phyloP scores from a whole-genome alignment of 495 filamentous ascomycete species.

The Thozetella sp. region DNA sequence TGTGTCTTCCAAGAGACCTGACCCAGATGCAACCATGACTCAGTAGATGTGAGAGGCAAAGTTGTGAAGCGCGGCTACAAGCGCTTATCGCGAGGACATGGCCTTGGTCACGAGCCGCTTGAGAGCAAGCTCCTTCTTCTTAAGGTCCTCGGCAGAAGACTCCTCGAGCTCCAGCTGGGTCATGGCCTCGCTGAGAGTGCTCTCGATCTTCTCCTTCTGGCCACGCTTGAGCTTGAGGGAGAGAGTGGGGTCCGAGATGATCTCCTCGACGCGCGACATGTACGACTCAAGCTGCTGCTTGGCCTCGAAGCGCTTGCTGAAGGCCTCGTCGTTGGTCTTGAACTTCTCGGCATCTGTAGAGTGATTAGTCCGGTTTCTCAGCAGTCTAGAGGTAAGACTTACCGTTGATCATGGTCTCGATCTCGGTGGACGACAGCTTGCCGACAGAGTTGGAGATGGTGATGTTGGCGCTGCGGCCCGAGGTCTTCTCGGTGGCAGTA shows the following conservation, averaged over 20 bases:
- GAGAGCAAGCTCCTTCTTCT: slow-evolving; percentile 99
- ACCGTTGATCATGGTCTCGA: slow-evolving; percentile 96
- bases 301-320: slow-evolving; percentile 98
- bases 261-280: slow-evolving; percentile 98
- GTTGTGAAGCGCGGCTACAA: slow-evolving; percentile 24
- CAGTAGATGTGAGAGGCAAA: slow-evolving; percentile 25
- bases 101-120: slow-evolving; percentile 99
- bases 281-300: slow-evolving; percentile 99
- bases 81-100: slow-evolving; percentile 80
- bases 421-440: slow-evolving; percentile 93
- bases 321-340: slow-evolving; percentile 96
- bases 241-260: slow-evolving; percentile 93
- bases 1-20: slow-evolving; percentile 25
- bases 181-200: slow-evolving; percentile 62
- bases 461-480: slow-evolving; percentile 97
- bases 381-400: slow-evolving; percentile 26
- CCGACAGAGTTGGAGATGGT: slow-evolving; percentile 99
- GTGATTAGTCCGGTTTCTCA: slow-evolving; percentile 15
- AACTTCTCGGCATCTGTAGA: slow-evolving; percentile 89
- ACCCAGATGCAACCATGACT: slow-evolving; percentile 25
- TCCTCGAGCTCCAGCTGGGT: slow-evolving; percentile 57
- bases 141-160: slow-evolving; percentile 88
- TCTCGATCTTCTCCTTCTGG: slow-evolving; percentile 99
- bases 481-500: slow-evolving; percentile 98
- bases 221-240: slow-evolving; percentile 97